Evolutionary conservation across 805 yeast genomes (phyloP), one percentile per base, ranked within the genome.

Genomic region (Lipomyces japonicus): DNA sequence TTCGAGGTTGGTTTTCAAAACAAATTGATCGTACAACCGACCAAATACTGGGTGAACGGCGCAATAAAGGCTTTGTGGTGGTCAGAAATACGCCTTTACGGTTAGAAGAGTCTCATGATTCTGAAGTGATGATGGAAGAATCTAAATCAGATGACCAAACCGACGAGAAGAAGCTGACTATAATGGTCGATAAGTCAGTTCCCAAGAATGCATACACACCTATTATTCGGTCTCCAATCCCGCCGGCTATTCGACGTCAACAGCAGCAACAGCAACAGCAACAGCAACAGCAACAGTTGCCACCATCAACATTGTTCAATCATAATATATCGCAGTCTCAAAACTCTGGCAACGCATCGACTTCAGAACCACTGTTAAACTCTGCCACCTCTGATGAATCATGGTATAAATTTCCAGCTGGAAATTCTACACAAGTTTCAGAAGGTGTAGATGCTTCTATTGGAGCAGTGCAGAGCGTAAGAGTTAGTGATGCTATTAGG

Each of bases 11-110:
- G 63, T 30, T 58, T 23, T 42, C 54, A 5, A 41, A 49, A 26
- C 55, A 46, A 22, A 24, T 53, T 16, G 51, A 44, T 10, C 42
- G 41, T 28, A 41, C 50, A 4, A 25, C 55, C 3, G 48, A 50
- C 14, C 35, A 42, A 19, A 22, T 51, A 5, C 41, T 34, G n/a
- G 19, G 45, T 7, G 46, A 51, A 7, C 35, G 36, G 6, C 37
- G 43, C 38, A 38, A 41, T 23, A 41, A 51, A 16, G 61, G 60
- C 18, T 60, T 60, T 46, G 61, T 60, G 18, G 63, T 60, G 18
- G 59, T 60, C 22, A 51, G 63, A 7, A 57, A 55, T 31, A 41
- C 48, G 28, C 63, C 63, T 2, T 24, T 58, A 24, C 24, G 49
- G 22, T 12, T 39, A 21, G 7, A 21, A n/a, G 18, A 39, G 26